Conservation (phyloP, 2,329 filamentous ascomycete species). For the Fusarium austroafricanum region DNA sequence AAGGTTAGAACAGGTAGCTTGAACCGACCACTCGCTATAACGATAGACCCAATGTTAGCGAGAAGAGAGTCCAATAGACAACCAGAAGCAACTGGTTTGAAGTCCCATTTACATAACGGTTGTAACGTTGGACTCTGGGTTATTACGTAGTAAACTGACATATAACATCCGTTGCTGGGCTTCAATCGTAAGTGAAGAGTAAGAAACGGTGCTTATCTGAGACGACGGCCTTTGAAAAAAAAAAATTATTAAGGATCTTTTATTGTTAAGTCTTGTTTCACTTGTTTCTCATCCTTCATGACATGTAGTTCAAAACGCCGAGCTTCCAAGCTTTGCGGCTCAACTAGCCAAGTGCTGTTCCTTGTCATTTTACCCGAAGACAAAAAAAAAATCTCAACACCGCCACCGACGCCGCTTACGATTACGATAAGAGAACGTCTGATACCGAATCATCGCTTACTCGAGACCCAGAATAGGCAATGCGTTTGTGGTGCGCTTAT, state of each 20-base stretch:
- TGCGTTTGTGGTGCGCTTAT: conserved; percentile 20
- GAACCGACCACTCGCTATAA: background rate
- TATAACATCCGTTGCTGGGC: background rate
- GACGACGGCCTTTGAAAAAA: background rate
- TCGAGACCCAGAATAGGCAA: conserved; percentile 29
- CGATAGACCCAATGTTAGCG: background rate
- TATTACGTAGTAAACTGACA: background rate
- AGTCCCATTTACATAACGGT: conserved; percentile 16
- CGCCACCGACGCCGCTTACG: background rate
- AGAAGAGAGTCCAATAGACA: background rate
- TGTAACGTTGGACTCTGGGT: background rate
- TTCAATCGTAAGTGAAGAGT: background rate
- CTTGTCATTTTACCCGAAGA: conserved; percentile 14
- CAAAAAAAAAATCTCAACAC: background rate
- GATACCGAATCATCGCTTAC: conserved; percentile 20
- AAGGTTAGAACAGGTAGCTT: conserved; percentile 12
- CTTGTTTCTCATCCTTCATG: background rate
- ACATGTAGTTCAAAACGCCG: conserved; percentile 2
- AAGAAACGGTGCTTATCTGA: background rate
- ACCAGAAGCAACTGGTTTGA: background rate
- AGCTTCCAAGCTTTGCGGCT: conserved; percentile 24
- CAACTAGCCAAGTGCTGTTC: conserved; percentile 24
- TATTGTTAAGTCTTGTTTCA: background rate
- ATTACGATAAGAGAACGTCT: background rate
- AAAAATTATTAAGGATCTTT: background rate